phyloP scores from a whole-genome alignment of 2,329 filamentous ascomycete genomes.

The Calcarisporium arbuscula region DNA sequence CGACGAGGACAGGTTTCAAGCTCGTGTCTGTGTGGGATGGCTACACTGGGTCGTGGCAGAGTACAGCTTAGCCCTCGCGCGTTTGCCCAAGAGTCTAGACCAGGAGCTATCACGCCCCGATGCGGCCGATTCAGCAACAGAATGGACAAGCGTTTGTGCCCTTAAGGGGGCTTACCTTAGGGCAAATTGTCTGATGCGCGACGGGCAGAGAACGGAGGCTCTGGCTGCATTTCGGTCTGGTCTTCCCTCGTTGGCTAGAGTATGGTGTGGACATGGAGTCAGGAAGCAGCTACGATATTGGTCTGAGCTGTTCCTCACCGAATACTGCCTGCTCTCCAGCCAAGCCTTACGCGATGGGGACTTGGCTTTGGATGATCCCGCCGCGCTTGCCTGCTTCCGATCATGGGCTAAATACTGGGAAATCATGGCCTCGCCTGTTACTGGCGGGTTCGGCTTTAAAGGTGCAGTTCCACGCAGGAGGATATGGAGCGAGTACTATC shows the following conservation, averaged over 20 bases:
- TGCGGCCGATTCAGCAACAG: conserved; percentile 47
- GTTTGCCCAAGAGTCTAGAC: conserved; percentile 58
- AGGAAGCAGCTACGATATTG: conserved; percentile 66
- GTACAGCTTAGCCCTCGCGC: conserved; percentile 52
- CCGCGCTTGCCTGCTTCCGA: conserved; percentile 52
- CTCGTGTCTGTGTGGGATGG: conserved; percentile 77
- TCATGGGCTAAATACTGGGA: conserved; percentile 69
- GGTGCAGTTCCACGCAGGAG: conserved; percentile 55
- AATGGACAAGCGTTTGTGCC: conserved; percentile 79
- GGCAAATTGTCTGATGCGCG: conserved; percentile 54
- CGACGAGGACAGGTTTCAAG: conserved; percentile 64
- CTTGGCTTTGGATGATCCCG: conserved; percentile 42
- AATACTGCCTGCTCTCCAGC: conserved; percentile 65
- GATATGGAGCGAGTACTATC: conserved; percentile 84
- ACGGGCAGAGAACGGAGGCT: conserved; percentile 49
- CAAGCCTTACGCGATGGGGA: conserved; percentile 48
- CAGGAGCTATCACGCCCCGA: conserved; percentile 47
- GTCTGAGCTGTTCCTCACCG: conserved; percentile 71
- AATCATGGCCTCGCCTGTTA: conserved; percentile 35
- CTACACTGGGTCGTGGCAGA: conserved; percentile 74
- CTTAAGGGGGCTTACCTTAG: conserved; percentile 74
- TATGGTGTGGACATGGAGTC: conserved; percentile 44
- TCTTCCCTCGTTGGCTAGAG: conserved; percentile 53
- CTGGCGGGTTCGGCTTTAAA: conserved; percentile 52
- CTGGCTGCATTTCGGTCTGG: conserved; percentile 60